A percentile compares a stretch with the other conserved stretches of the same genome.
Evolutionary conservation across 139 green algal species (phyloP).

Genomic region (Coccomyxa sp.): DNA sequence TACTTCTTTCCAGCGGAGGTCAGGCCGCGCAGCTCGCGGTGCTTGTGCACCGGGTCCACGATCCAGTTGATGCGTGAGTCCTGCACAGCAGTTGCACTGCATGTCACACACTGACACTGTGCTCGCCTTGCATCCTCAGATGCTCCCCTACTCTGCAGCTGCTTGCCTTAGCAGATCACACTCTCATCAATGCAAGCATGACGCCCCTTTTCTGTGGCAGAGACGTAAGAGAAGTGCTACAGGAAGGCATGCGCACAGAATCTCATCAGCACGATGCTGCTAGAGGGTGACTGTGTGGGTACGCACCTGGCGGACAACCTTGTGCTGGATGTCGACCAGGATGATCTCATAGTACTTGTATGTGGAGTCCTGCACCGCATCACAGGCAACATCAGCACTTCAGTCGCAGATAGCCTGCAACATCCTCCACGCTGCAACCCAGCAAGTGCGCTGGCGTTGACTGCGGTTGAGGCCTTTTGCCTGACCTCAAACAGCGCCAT

Average conservation of each 20-base stretch:
- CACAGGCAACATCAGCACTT: not conserved
- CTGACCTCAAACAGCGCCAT: not conserved
- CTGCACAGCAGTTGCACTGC: conserved; percentile 28
- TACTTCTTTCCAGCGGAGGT: conserved; percentile 91
- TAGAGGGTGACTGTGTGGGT: not conserved
- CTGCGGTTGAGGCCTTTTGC: too few relatives aligned
- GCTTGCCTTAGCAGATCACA: not conserved
- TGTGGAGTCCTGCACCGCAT: conserved; percentile 83
- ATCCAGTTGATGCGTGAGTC: conserved; percentile 99
- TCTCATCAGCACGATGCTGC: too few relatives aligned
- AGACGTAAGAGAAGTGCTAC: too few relatives aligned
- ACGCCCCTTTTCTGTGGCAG: too few relatives aligned
- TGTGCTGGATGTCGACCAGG: conserved; percentile 94
- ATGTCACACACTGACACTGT: too few relatives aligned
- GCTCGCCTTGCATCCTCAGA: too few relatives aligned
- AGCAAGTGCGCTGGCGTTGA: too few relatives aligned
- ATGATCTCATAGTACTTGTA: conserved; percentile 99
- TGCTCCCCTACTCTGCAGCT: not conserved
- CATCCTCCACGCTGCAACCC: too few relatives aligned
- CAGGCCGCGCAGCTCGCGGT: conserved; percentile 95
- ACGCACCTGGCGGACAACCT: conserved; percentile 81
- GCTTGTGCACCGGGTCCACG: conserved; percentile 95
- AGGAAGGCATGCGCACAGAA: too few relatives aligned
- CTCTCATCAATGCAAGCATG: too few relatives aligned
- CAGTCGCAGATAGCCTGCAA: too few relatives aligned